Evolutionary conservation across 1,284 basidiomycete species (phyloP).

Genomic region (Ustilago crameri): DNA sequence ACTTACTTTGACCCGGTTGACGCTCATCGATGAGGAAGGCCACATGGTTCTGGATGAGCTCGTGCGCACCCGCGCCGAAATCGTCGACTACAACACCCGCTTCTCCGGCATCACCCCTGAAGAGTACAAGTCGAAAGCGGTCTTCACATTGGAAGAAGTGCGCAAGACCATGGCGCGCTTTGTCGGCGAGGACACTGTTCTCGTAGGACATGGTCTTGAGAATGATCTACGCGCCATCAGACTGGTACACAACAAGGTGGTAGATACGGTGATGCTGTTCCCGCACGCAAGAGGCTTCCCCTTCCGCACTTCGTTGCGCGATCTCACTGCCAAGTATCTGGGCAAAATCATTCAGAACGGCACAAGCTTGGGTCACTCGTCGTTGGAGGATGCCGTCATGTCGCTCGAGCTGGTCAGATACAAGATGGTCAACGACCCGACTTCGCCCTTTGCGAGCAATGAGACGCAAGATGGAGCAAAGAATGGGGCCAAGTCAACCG

Average conservation of each 20-base stretch:
- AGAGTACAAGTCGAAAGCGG: conserved; percentile 46
- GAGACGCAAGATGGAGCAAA: background rate
- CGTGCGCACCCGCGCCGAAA: conserved; percentile 44
- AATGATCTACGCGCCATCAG: conserved; percentile 63
- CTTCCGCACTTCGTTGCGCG: conserved; percentile 57
- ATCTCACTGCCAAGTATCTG: conserved; percentile 54
- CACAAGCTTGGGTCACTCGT: conserved; percentile 56
- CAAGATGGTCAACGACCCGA: conserved; percentile 48
- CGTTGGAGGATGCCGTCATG: conserved; percentile 61
- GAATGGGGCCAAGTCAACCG: conserved; percentile 16
- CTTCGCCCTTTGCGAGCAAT: conserved; percentile 28
- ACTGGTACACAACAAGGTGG: conserved; percentile 56
- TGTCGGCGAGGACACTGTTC: conserved; percentile 55
- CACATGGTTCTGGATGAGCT: conserved; percentile 57
- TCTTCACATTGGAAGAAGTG: conserved; percentile 45
- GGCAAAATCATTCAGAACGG: conserved; percentile 63
- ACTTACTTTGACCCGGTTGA: conserved; percentile 59
- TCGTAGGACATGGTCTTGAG: conserved; percentile 65
- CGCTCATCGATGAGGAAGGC: conserved; percentile 61
- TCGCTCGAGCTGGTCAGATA: conserved; percentile 56
- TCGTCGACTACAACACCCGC: conserved; percentile 64
- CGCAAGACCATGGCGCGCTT: conserved; percentile 52
- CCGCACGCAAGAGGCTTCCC: conserved; percentile 62
- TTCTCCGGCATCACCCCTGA: conserved; percentile 62
- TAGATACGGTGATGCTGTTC: conserved; percentile 62